Conservation (phyloP, 306 rosid species). For the Parietaria judaica region DNA sequence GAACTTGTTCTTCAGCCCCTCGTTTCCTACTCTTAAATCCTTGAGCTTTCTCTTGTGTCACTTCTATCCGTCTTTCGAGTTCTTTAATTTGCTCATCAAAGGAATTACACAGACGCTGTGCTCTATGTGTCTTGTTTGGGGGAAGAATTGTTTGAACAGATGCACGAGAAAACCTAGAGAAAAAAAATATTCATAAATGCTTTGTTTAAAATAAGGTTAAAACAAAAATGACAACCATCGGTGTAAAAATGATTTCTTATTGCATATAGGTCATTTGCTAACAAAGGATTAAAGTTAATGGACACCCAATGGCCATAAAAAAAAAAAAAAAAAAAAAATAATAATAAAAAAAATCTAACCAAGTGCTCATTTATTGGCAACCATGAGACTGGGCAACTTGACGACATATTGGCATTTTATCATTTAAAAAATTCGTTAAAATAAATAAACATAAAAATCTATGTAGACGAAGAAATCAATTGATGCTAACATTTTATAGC, state of each 20-base stretch:
- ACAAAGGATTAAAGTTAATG: no score
- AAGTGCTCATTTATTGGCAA: conserved; percentile 1
- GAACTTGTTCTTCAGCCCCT: conserved; percentile 48
- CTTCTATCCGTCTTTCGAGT: conserved; percentile 29
- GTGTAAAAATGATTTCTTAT: no score
- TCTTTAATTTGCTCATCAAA: conserved; percentile 44
- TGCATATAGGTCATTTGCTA: no score
- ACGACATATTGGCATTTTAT: background rate
- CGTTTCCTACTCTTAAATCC: conserved; percentile 43
- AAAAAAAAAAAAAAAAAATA: no score
- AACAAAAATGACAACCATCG: no score
- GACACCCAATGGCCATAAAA: no score
- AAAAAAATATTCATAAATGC: background rate
- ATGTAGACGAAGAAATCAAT: background rate
- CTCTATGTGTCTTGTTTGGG: conserved; percentile 30
- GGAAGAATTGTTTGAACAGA: conserved; percentile 70
- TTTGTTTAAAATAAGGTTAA: background rate
- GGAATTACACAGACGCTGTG: conserved; percentile 64
- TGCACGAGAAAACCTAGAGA: conserved; percentile 70
- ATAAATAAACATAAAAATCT: background rate
- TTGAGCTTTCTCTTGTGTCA: conserved; percentile 31
- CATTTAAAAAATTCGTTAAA: background rate
- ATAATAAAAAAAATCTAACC: no score
- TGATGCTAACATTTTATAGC: conserved; percentile 58
- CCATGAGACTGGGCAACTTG: background rate